phyloP scores from a whole-genome alignment of 805 yeast species.

The Candida taoyuanica region DNA sequence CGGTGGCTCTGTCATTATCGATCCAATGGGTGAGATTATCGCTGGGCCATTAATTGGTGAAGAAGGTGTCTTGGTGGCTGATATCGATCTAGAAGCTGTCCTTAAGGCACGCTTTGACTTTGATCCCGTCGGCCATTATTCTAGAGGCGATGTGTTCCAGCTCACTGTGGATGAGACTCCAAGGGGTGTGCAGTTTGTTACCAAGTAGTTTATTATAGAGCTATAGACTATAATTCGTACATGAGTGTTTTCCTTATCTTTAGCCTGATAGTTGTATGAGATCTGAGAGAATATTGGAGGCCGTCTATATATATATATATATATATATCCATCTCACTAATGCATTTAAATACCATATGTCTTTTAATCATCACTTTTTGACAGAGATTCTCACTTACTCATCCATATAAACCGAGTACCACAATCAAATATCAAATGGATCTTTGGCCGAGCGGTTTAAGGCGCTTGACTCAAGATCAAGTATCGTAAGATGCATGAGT shows the following conservation, averaged over 20 bases:
- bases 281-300: no score
- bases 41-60: conserved; percentile 40
- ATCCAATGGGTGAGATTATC: conserved; percentile 39
- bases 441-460: conserved; percentile 24
- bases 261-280: no score
- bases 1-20: conserved; percentile 38
- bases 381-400: background rate
- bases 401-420: background rate
- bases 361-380: no score
- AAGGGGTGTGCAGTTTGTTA: conserved; percentile 18
- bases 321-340: no score
- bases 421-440: conserved; percentile 8
- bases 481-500: conserved; percentile 23
- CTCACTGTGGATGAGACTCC: conserved; percentile 36
- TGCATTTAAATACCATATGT: no score
- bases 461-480: conserved; percentile 24
- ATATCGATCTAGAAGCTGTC: conserved; percentile 35
- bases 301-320: no score
- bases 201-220: no score
- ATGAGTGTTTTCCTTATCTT: no score
- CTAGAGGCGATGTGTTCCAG: conserved; percentile 40
- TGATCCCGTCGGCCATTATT: conserved; percentile 41
- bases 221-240: no score
- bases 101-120: conserved; percentile 38
- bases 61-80: conserved; percentile 38